Evolutionary conservation across 2,329 filamentous ascomycete genomes (phyloP).

Genomic region (Tolypocladium pustulatum): DNA sequence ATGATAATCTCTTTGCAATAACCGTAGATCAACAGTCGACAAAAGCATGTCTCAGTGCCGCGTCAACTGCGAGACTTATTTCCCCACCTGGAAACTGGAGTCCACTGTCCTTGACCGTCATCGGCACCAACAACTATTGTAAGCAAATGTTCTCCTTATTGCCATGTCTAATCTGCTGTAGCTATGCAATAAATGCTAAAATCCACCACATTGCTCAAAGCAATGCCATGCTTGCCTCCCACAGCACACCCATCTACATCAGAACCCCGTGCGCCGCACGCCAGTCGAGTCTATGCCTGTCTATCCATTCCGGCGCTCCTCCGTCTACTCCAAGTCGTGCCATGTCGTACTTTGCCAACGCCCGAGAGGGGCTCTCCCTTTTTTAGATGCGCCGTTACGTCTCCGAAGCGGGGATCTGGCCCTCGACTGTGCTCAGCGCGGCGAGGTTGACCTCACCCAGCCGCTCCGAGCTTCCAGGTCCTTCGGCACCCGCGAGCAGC

Average conservation of each 20-base stretch:
- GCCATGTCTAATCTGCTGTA: not conserved
- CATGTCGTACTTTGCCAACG: not conserved
- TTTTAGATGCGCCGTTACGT: not conserved
- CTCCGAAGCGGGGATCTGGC: conserved; percentile 30
- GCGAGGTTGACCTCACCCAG: conserved; percentile 46
- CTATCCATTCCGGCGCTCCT: not conserved
- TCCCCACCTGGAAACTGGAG: too few species aligned
- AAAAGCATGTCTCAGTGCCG: too few species aligned
- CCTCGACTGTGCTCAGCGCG: conserved; percentile 42
- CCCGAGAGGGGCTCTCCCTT: not conserved
- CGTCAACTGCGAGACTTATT: too few species aligned
- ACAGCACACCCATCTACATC: not conserved
- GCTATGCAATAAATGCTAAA: not conserved
- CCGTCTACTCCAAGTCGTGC: not conserved
- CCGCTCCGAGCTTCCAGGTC: conserved; percentile 23
- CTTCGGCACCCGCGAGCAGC: conserved; percentile 40
- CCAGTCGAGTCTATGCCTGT: not conserved
- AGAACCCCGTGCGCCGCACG: not conserved
- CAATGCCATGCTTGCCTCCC: not conserved
- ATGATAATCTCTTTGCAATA: too few species aligned
- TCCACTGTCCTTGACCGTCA: too few species aligned
- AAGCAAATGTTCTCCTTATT: not conserved
- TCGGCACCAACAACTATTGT: not conserved
- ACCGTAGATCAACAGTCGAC: too few species aligned
- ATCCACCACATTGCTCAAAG: not conserved